A percentile compares a stretch with the other conserved stretches of the same genome.
These are phyloP conservation scores for Beta vulgaris DNA, from an alignment of 148 eudicot genomes.

Conservation along the genomic window DNA sequence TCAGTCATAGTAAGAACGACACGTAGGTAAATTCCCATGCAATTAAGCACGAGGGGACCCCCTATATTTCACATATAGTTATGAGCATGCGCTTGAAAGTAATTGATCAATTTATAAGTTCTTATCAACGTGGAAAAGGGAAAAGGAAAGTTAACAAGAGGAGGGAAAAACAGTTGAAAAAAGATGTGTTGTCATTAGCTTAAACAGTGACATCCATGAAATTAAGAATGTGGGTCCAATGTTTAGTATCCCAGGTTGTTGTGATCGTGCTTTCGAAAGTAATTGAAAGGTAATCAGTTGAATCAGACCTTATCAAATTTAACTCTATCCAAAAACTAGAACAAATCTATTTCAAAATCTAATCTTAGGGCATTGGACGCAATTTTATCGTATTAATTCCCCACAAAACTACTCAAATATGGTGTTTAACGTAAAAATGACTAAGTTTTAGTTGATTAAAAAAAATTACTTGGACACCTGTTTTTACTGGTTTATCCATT, in stretches of 20 bases:
- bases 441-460: no score
- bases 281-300: neutral
- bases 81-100: neutral
- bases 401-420: no score
- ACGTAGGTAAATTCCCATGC: slow-evolving; percentile 15
- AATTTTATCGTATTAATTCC: no score
- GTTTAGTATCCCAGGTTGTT: slow-evolving; percentile 6
- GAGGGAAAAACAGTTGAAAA: neutral
- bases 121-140: slow-evolving; percentile 7
- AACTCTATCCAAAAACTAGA: neutral
- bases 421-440: no score
- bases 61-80: slow-evolving; percentile 7
- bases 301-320: neutral
- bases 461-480: no score
- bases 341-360: no score
- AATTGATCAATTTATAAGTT: neutral
- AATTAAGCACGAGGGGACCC: slow-evolving; percentile 5
- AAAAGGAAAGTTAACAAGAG: neutral
- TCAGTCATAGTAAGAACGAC: slow-evolving; percentile 7
- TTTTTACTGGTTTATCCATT: no score
- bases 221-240: slow-evolving; percentile 13
- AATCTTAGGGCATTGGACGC: no score
- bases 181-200: neutral
- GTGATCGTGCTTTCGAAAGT: slow-evolving; percentile 9
- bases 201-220: neutral